These are phyloP conservation scores for Tricharina praecox DNA, from an alignment of 495 filamentous ascomycete species.

Conservation along the genomic window DNA sequence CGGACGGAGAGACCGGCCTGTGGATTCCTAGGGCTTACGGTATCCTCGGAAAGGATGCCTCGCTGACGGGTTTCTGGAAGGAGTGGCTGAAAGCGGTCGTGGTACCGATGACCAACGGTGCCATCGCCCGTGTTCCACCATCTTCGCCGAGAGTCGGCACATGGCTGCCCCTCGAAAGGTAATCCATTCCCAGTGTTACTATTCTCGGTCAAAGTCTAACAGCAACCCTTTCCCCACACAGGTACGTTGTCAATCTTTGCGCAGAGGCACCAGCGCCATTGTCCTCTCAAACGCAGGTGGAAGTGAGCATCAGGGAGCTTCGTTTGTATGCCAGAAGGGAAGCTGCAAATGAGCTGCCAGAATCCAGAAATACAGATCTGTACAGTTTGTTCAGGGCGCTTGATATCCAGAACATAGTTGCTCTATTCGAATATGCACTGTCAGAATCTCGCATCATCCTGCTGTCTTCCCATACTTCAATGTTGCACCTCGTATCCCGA, in stretches of 20 bases:
- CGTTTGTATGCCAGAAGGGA: slow-evolving; percentile 86
- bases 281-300: slow-evolving; percentile 87
- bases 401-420: slow-evolving; percentile 76
- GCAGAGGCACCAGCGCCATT: slow-evolving; percentile 85
- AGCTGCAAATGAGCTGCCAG: slow-evolving; percentile 82
- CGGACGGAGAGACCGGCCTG: slow-evolving; percentile 86
- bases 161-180: slow-evolving; percentile 92
- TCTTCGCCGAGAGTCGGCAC: slow-evolving; percentile 84
- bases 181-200: slow-evolving; percentile 32
- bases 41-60: slow-evolving; percentile 70
- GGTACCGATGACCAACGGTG: slow-evolving; percentile 86
- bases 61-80: slow-evolving; percentile 89
- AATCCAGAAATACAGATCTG: slow-evolving; percentile 71
- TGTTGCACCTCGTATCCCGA: slow-evolving; percentile 81
- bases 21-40: slow-evolving; percentile 94
- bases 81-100: slow-evolving; percentile 88
- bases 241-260: slow-evolving; percentile 77
- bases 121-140: slow-evolving; percentile 60
- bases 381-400: slow-evolving; percentile 83
- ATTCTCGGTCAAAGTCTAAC: no score
- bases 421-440: slow-evolving; percentile 83
- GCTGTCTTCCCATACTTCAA: slow-evolving; percentile 83
- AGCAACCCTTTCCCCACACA: slow-evolving; percentile 1
- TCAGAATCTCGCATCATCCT: slow-evolving; percentile 92
- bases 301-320: slow-evolving; percentile 76